Evolutionary conservation across 192 early-diverging fungal genomes (phyloP), one percentile per base, ranked within the genome.

Genomic region (Coemansia sp.): DNA sequence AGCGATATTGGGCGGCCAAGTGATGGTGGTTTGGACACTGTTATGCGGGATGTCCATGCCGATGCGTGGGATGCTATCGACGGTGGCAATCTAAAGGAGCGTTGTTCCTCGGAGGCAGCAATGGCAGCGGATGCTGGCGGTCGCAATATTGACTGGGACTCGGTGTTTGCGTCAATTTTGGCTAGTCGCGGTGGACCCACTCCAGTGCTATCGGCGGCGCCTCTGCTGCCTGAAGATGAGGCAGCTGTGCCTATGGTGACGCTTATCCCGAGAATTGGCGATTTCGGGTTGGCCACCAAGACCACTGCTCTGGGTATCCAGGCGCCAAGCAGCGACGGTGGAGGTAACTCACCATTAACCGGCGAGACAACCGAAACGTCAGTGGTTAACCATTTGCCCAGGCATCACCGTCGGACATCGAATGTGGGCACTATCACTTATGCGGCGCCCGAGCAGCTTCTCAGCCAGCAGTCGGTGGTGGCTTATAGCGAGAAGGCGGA

Each of bases 401-500:
- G 17, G n/a, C 31, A 59, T 39, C 83, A 84, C 5, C 76, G 91
- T 64, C 88, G 94, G 16, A 94, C 93, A 0, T 88, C 87, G 3
- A 94, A 95, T 37, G 90, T 98, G 19, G 96, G 96, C 2, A 98
- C 96, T 0, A 89, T 92, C 0, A 91, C 96, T 17, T 98, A 98
- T 73, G 93, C 92, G 35, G 93, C 95, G 11, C 91, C 89, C 0
- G 88, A 84, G 66, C 69, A 73, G 57, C 62, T 72, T 29, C 21
- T 40, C 6, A 39, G 46, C 21, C 83, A 77, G 17, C 63, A 80
- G 33, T 71, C 79, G 16, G 72, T 62, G 13, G 37, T 67, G n/a
- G 72, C 61, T 10, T 93, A 93, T 63, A 88, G 88, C 66, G 85
- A 91, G 76, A 93, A 92, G 62, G 89, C 88, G 4, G 98, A 99